Base-by-base conservation (phyloP, 805 yeast genomes). In the Zygoascus flipseniorum region DNA sequence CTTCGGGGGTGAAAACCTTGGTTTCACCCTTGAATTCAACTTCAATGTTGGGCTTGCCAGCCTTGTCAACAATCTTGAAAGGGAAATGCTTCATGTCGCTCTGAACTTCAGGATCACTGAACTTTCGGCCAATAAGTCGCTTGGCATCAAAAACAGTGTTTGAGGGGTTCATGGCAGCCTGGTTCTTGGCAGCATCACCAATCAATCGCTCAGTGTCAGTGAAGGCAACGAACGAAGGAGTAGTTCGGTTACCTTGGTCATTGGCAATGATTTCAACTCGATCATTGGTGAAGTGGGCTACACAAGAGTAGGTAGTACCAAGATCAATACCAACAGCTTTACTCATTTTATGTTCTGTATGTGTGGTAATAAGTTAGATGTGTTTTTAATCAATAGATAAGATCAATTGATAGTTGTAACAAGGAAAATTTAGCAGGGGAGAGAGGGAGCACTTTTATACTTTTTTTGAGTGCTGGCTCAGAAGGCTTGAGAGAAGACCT, bases 211-310 rank as follows among this genome's bases (percentile, higher is more conserved):
- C 97, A 52, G 86, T 81, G 63, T 86, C 93, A 52, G 96, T 87
- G 78, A 89, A 89, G 42, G 96, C 96, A 54, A 90, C 97, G 70
- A 85, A 90, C 35, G 97, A 90, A 54, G 97, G 97, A 54, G 97
- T 90, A 56, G 90, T 89, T 80, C 97, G 87, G 82, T 89, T 89
- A 83, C 97, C 97, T 78, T 89, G 97, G 73, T 90, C 97, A 71
- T 89, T 89, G 67, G 97, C 96, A 69, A 89, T 86, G 73, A 89
- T 90, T 75, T 90, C 97, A 51, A 90, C 97, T 64, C 90, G 95
- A 68, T 86, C 86, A 65, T 89, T 78, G 41, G 49, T n/a, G 79
- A 89, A 89, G 69, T 89, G 95, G 64, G 96, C 97, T 59, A 89
- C 97, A 83, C 97, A 89, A 51, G 96, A 89, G 77, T 89, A 89